Percentiles rank a stretch among this genome's conserved stretches.
Conservation (phyloP, 2,329 filamentous ascomycete genomes). For the Talaromyces rugulosus region DNA sequence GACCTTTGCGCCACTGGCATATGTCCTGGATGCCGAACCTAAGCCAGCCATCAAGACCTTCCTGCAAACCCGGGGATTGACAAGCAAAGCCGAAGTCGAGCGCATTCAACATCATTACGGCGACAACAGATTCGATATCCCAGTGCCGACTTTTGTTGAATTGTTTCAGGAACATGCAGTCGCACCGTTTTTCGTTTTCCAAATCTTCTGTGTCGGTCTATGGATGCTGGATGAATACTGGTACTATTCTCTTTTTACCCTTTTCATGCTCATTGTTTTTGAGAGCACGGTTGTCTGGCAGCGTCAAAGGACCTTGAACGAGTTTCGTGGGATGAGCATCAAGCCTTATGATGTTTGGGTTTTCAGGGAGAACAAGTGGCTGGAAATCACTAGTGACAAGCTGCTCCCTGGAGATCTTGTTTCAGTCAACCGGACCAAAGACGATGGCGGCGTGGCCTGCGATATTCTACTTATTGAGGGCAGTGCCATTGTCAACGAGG, state of each 20-base stretch:
- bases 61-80: slow-evolving; percentile 74
- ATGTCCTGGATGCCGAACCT: slow-evolving; percentile 78
- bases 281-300: slow-evolving; percentile 99
- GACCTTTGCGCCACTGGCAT: slow-evolving; percentile 76
- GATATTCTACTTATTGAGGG: slow-evolving; percentile 96
- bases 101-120: slow-evolving; percentile 90
- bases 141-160: slow-evolving; percentile 90
- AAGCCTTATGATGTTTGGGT: slow-evolving; percentile 96
- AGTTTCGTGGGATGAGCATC: slow-evolving; percentile 99
- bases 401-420: slow-evolving; percentile 90
- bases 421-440: slow-evolving; percentile 88
- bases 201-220: slow-evolving; percentile 95
- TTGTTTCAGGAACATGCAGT: slow-evolving; percentile 98
- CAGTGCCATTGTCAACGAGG: slow-evolving; percentile 96
- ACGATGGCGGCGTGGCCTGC: slow-evolving; percentile 93
- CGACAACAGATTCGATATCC: slow-evolving; percentile 93
- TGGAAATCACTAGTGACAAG: slow-evolving; percentile 82
- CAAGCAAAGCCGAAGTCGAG: slow-evolving; percentile 68
- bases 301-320: slow-evolving; percentile 86
- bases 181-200: slow-evolving; percentile 98
- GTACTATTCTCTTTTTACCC: slow-evolving; percentile 99
- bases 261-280: slow-evolving; percentile 96
- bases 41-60: slow-evolving; percentile 75
- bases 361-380: slow-evolving; percentile 82
- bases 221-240: slow-evolving; percentile 99